Percentiles rank a stretch among this genome's conserved stretches.
Evolutionary conservation across 2,329 filamentous ascomycete species (phyloP).

Genomic region (Penicillium sp.): DNA sequence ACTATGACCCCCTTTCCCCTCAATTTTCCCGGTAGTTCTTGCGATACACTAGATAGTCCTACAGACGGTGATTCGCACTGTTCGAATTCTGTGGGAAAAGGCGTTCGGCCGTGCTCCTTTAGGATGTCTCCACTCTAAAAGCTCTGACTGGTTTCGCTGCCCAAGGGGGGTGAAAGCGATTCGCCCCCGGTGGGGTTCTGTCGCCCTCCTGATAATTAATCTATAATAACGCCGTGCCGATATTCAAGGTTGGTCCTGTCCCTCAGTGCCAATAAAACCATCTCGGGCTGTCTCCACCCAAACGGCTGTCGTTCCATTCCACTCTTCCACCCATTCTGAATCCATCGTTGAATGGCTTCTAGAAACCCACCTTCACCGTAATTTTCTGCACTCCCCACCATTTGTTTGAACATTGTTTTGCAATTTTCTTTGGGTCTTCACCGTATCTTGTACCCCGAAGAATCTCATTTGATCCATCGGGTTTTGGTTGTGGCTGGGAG

Average conservation of each 20-base stretch:
- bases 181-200: neutral
- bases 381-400: neutral
- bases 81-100: neutral
- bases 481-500: too few relatives aligned
- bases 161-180: neutral
- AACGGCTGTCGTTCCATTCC: neutral
- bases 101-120: slow-evolving; percentile 2
- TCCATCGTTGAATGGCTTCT: neutral
- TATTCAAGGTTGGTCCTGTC: too few relatives aligned
- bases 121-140: neutral
- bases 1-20: neutral
- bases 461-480: neutral
- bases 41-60: neutral
- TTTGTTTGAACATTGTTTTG: neutral
- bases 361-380: neutral
- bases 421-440: neutral
- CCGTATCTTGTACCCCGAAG: too few relatives aligned
- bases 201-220: neutral
- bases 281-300: neutral
- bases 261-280: neutral
- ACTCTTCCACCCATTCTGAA: neutral
- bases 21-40: neutral
- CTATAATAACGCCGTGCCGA: neutral
- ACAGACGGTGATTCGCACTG: neutral
- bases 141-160: neutral